phyloP scores from a whole-genome alignment of 192 early-diverging fungal genomes.

The Gonapodya prolifera region DNA sequence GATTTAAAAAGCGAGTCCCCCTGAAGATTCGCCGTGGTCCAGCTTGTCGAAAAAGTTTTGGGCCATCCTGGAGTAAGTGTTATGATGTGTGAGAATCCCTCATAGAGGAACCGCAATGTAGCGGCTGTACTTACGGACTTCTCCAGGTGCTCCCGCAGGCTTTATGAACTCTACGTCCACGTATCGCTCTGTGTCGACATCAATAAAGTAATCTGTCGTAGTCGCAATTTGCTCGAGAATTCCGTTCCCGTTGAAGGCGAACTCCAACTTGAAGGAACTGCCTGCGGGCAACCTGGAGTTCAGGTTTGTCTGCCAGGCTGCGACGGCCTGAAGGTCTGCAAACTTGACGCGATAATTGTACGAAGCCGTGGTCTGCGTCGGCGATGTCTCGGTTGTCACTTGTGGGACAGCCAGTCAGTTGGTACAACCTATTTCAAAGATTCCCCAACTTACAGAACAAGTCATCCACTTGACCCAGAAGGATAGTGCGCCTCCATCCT shows the following conservation, averaged over 20 bases:
- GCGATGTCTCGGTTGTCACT: conserved; percentile 11
- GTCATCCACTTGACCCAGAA: conserved; percentile 23
- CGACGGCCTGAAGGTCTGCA: conserved; percentile 16
- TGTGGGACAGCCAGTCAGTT: no score
- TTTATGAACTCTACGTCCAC: conserved; percentile 19
- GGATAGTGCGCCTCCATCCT: conserved; percentile 28
- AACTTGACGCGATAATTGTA: conserved; percentile 15
- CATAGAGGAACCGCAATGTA: no score
- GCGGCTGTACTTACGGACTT: neutral
- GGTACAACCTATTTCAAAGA: no score
- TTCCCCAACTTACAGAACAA: no score
- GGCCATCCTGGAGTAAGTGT: no score
- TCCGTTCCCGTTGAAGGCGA: conserved; percentile 31
- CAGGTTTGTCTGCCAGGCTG: conserved; percentile 23
- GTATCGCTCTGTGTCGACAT: conserved; percentile 20
- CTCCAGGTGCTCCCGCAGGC: conserved; percentile 18
- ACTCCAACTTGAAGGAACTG: conserved; percentile 19
- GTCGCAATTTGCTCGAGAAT: conserved; percentile 10
- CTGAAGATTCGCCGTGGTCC: neutral
- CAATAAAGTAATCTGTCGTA: conserved; percentile 8
- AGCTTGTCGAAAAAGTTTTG: neutral
- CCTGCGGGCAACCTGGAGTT: conserved; percentile 20
- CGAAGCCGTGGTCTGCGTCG: neutral
- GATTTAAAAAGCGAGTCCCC: neutral
- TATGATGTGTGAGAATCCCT: no score